Base-by-base conservation (phyloP, 2,329 filamentous ascomycete genomes). In the Xylaria sp. region DNA sequence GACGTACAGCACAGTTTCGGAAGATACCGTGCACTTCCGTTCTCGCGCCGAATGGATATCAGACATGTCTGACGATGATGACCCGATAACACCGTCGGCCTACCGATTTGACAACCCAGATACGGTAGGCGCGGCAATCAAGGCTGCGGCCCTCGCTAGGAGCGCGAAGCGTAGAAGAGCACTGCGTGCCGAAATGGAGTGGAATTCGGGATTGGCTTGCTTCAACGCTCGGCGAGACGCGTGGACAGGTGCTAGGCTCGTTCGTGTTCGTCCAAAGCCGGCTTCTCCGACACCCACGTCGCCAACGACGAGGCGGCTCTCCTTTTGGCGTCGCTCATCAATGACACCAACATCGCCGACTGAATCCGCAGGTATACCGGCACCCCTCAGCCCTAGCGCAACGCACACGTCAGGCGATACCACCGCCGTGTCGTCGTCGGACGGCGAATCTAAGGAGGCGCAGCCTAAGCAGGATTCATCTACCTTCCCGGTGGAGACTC, bases 201-300 rank as follows among this genome's bases (percentile, higher is more conserved):
- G 89, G 87, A 97, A 97, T 65, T 78, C 87, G 37, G 93, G 93
- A 0, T 71, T 97, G 52, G 82, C 86, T n/a, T 89, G 88, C 69
- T 97, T 91, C 73, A 83, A 87, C 54, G 83, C 87, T 24, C 80
- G 90, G 54, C 82, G 92, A 44, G 86, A 96, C 73, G 86, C 85
- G 6, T 97, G 93, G 93, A 93, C 92, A 1, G 88, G 89, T 26
- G 92, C 91, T 26, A 82, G 82, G 59, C 80, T 77, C 9, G 82
- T 81, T 34, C 80, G 80, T 43, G 70, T 85, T 43, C 79, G 79
- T 52, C 74, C 76, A 39, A 82, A 80, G 61, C 72, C 76, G 4
- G 53, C 62, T 11, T 66, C 64, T 17, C 54, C 61, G 1, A 39
- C 55, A n/a, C 63, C 75, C 1, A 68, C 72, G 4, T 74, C 76